Conservation (phyloP, 169 alveolate species). For the Eimeria praecox region DNA sequence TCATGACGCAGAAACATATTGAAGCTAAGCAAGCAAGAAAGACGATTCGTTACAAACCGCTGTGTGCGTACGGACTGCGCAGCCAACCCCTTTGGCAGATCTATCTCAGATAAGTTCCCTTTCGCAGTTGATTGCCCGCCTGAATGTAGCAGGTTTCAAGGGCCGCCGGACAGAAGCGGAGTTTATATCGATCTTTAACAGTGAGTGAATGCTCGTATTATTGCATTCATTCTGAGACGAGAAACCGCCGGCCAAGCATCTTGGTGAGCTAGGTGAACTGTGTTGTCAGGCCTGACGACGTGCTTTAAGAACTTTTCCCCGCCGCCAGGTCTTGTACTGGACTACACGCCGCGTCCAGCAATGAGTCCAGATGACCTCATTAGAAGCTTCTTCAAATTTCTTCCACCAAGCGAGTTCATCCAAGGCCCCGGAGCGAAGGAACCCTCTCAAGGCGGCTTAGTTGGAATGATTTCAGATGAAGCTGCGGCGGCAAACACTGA, state of each 20-base stretch:
- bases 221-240: background rate
- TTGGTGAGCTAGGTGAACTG: background rate
- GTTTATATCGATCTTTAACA: background rate
- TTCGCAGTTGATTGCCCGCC: background rate
- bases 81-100: background rate
- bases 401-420: background rate
- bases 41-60: background rate
- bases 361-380: constrained; percentile 44
- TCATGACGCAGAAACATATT: background rate
- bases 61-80: constrained; percentile 14
- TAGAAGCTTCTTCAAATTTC: background rate
- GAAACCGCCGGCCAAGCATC: background rate
- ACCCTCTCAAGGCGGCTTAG: background rate
- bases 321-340: constrained; percentile 67
- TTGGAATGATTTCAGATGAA: background rate
- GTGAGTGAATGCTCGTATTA: background rate
- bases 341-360: background rate
- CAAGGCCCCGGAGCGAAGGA: background rate
- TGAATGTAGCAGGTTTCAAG: constrained; percentile 50
- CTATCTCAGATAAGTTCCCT: background rate
- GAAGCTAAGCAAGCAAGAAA: background rate
- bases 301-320: constrained; percentile 54
- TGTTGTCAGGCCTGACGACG: constrained; percentile 13
- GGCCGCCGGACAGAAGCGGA: constrained; percentile 63
- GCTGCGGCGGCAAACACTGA: background rate